These are phyloP conservation scores for Backusella tarrabulga DNA, from an alignment of 192 early-diverging fungal genomes.

Conservation along the genomic window DNA sequence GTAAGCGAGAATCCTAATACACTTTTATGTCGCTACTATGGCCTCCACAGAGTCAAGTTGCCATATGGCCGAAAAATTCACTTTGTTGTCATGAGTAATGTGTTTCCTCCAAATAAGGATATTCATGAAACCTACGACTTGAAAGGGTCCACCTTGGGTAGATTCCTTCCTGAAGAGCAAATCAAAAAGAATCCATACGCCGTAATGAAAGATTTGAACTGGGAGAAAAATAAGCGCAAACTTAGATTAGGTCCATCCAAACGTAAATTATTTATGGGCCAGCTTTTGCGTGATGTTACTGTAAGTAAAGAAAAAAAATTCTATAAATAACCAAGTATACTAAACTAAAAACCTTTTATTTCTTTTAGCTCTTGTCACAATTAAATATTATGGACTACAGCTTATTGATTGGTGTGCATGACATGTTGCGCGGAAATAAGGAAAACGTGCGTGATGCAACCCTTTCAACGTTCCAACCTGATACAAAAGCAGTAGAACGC, in stretches of 20 bases:
- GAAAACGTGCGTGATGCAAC: constrained; percentile 93
- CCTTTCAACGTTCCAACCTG: constrained; percentile 74
- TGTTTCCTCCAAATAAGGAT: constrained; percentile 96
- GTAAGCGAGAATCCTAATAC: constrained; percentile 87
- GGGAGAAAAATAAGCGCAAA: constrained; percentile 73
- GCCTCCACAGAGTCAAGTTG: constrained; percentile 93
- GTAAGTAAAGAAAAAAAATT: constrained; percentile 33
- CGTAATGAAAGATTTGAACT: constrained; percentile 97
- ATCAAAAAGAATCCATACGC: constrained; percentile 79
- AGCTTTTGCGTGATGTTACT: constrained; percentile 87
- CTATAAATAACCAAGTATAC: constrained; percentile 1
- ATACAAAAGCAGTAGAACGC: constrained; percentile 44
- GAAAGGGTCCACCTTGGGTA: constrained; percentile 92
- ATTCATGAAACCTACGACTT: constrained; percentile 97
- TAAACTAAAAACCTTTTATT: constrained; percentile 63
- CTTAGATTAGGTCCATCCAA: constrained; percentile 86
- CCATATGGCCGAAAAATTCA: constrained; percentile 92
- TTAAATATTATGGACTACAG: constrained; percentile 89
- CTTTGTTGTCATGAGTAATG: constrained; percentile 99
- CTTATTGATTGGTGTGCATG: constrained; percentile 91
- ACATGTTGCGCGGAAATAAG: constrained; percentile 83
- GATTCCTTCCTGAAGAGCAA: constrained; percentile 79
- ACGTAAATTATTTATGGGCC: constrained; percentile 76
- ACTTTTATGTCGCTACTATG: constrained; percentile 90
- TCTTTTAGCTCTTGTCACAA: constrained; percentile 67